Evolutionary conservation across 176 grass and related monocot genomes (phyloP).

Genomic region (Sorghum bicolor): DNA sequence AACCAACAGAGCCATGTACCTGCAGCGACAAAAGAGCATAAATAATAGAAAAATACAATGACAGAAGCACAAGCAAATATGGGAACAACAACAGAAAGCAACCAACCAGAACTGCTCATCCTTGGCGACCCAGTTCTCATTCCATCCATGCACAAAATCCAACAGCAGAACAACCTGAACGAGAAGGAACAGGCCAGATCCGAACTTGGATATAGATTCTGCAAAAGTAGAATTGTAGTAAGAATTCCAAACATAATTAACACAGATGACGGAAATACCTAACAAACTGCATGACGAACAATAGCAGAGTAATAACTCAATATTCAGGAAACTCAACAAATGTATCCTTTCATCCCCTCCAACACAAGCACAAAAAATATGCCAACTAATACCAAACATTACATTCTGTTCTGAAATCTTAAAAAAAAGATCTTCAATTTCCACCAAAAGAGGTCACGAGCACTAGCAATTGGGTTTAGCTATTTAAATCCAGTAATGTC

Average conservation of each 20-base stretch:
- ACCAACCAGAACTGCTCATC: conserved; percentile 95
- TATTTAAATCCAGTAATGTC: neutral
- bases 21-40: conserved; percentile 38
- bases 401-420: neutral
- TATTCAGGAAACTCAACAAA: neutral
- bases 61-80: neutral
- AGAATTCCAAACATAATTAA: neutral
- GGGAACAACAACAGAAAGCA: neutral
- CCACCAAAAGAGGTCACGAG: neutral
- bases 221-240: conserved; percentile 31
- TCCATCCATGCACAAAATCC: conserved; percentile 97
- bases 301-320: neutral
- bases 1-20: conserved; percentile 92
- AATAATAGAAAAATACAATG: neutral
- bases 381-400: neutral
- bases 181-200: conserved; percentile 93
- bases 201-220: conserved; percentile 96
- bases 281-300: neutral
- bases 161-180: conserved; percentile 97
- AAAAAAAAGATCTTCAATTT: neutral
- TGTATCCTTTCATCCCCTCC: no score
- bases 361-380: neutral
- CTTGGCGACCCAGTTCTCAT: conserved; percentile 93
- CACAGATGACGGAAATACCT: neutral
- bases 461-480: neutral